These are phyloP conservation scores for Tulasnella sp. DNA, from an alignment of 768 basidiomycete genomes.

Conservation along the genomic window DNA sequence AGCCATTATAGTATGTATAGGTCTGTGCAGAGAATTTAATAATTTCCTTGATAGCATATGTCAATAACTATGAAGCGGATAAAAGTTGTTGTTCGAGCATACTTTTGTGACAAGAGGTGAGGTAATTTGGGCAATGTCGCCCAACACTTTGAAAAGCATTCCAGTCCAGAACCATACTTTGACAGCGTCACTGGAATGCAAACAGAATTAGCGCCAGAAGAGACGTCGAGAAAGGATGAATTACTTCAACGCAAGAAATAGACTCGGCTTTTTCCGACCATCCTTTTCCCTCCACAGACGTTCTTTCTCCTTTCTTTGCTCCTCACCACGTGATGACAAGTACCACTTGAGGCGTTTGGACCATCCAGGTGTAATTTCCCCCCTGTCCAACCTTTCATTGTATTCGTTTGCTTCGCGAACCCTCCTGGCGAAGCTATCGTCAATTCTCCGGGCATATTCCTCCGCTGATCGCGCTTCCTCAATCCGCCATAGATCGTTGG, in stretches of 20 bases:
- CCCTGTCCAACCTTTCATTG: conserved; percentile 27
- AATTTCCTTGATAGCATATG: conserved; percentile 16
- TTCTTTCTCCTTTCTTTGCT: conserved; percentile 1
- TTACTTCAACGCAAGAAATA: background rate
- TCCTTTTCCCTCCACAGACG: background rate
- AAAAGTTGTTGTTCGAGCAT: too few relatives aligned
- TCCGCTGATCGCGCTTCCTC: conserved; percentile 38
- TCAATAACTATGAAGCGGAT: too few relatives aligned
- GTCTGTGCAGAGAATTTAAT: conserved; percentile 21
- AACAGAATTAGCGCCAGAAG: too few relatives aligned
- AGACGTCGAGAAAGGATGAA: too few relatives aligned
- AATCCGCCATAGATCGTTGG: conserved; percentile 62
- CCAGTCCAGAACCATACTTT: background rate
- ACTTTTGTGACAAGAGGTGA: conserved; percentile 22
- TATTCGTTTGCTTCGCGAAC: conserved; percentile 23
- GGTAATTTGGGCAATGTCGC: conserved; percentile 22
- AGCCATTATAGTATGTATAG: conserved; percentile 18
- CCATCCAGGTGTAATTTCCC: conserved; percentile 20
- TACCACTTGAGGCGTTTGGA: conserved; percentile 21
- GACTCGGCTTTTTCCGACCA: background rate
- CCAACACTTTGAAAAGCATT: conserved; percentile 22
- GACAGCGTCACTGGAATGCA: background rate
- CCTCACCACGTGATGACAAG: conserved; percentile 13
- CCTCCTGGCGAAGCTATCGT: conserved; percentile 22
- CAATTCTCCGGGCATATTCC: conserved; percentile 24